Percentiles rank a stretch among this genome's conserved stretches.
phyloP scores from a whole-genome alignment of 192 early-diverging fungal genomes.

The Lobosporangium transversale region DNA sequence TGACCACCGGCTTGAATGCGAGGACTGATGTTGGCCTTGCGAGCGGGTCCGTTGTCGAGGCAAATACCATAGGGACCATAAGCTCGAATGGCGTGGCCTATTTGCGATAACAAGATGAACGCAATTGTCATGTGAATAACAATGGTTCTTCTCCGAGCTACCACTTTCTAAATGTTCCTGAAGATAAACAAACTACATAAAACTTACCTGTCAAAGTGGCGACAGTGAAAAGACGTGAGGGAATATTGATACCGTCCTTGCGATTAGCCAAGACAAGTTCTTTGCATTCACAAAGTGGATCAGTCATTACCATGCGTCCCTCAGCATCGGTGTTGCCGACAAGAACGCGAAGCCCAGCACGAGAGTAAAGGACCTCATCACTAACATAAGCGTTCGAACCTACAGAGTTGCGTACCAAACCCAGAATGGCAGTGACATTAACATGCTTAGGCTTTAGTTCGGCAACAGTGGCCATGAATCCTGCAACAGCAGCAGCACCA shows the following conservation, averaged over 20 bases:
- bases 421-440: constrained; percentile 76
- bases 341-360: constrained; percentile 79
- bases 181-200: background rate
- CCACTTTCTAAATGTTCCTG: background rate
- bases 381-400: constrained; percentile 83
- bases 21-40: constrained; percentile 64
- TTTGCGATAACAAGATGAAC: background rate
- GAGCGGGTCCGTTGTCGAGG: constrained; percentile 82
- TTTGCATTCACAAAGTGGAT: constrained; percentile 78
- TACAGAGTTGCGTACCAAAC: constrained; percentile 85
- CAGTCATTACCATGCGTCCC: constrained; percentile 90
- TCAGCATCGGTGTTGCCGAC: constrained; percentile 92
- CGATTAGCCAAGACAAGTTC: constrained; percentile 74
- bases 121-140: background rate
- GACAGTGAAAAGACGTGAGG: constrained; percentile 76
- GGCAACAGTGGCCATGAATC: constrained; percentile 80
- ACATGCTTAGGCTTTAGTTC: constrained; percentile 70
- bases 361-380: constrained; percentile 83
- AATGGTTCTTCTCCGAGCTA: too few species aligned
- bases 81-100: constrained; percentile 79
- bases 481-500: constrained; percentile 84
- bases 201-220: constrained; percentile 81
- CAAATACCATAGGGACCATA: constrained; percentile 80
- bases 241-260: constrained; percentile 49
- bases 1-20: constrained; percentile 74